Conservation (phyloP, 495 filamentous ascomycete genomes). For the Lophiotrema nucula region DNA sequence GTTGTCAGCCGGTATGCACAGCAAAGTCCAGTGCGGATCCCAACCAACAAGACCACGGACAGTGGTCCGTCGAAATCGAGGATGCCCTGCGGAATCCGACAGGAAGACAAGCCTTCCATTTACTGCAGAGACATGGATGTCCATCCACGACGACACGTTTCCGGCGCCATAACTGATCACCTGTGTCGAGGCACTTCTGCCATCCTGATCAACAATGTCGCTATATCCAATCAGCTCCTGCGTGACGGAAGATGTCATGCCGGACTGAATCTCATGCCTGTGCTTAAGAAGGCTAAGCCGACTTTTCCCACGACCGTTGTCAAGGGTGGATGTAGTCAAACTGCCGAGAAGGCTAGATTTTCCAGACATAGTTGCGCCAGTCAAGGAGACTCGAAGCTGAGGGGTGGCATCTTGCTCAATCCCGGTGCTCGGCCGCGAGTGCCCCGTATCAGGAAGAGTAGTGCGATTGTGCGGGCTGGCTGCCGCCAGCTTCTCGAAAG, state of each 20-base stretch:
- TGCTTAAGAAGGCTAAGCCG: slow-evolving; percentile 85
- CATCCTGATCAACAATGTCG: slow-evolving; percentile 27
- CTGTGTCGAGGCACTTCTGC: slow-evolving; percentile 41
- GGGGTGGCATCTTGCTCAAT: not conserved
- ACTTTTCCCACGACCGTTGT: slow-evolving; percentile 89
- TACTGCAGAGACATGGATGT: slow-evolving; percentile 77
- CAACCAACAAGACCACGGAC: slow-evolving; percentile 88
- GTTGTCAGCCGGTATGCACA: slow-evolving; percentile 84
- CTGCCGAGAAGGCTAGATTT: slow-evolving; percentile 91
- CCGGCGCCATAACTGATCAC: slow-evolving; percentile 85
- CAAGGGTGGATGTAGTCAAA: slow-evolving; percentile 78
- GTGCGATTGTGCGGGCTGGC: not conserved
- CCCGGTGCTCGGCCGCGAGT: no score
- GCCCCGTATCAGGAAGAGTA: no score
- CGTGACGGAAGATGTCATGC: slow-evolving; percentile 87
- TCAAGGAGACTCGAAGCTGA: slow-evolving; percentile 87
- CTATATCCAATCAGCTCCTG: slow-evolving; percentile 89
- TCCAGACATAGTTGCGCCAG: slow-evolving; percentile 86
- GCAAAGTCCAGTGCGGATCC: slow-evolving; percentile 89
- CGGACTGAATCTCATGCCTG: slow-evolving; percentile 88
- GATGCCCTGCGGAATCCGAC: slow-evolving; percentile 86
- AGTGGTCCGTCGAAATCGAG: slow-evolving; percentile 81
- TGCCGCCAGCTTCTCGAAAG: not conserved
- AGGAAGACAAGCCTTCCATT: slow-evolving; percentile 75
- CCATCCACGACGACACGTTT: slow-evolving; percentile 89